These are phyloP conservation scores for Cytospora mali DNA, from an alignment of 2,329 filamentous ascomycete species.

Conservation along the genomic window DNA sequence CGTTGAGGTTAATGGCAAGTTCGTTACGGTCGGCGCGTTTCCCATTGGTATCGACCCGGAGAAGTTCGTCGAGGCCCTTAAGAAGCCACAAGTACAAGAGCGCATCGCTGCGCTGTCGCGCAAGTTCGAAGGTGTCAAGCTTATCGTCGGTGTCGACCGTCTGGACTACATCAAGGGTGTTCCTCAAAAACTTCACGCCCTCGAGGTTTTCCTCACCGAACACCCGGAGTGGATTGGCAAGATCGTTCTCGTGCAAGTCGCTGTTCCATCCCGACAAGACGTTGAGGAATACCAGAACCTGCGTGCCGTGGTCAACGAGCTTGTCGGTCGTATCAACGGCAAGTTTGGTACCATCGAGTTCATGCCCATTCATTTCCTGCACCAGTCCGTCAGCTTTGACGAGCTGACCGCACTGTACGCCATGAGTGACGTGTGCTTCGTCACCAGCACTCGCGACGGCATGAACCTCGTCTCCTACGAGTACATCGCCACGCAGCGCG, in stretches of 20 bases:
- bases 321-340: slow-evolving; percentile 95
- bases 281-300: slow-evolving; percentile 98
- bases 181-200: slow-evolving; percentile 92
- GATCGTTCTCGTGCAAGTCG: slow-evolving; percentile 93
- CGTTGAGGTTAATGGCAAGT: slow-evolving; percentile 85
- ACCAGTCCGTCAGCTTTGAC: slow-evolving; percentile 93
- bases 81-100: slow-evolving; percentile 83
- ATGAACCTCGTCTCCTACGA: slow-evolving; percentile 99
- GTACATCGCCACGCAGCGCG: slow-evolving; percentile 91
- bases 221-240: slow-evolving; percentile 98
- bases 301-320: slow-evolving; percentile 91
- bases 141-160: slow-evolving; percentile 95
- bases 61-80: slow-evolving; percentile 87
- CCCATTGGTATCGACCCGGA: slow-evolving; percentile 98
- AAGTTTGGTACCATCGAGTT: slow-evolving; percentile 97
- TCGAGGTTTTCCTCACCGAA: slow-evolving; percentile 95
- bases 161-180: slow-evolving; percentile 99
- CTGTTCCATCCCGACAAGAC: slow-evolving; percentile 90
- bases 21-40: slow-evolving; percentile 91
- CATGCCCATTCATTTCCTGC: slow-evolving; percentile 98
- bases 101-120: slow-evolving; percentile 82
- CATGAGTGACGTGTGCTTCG: slow-evolving; percentile 87
- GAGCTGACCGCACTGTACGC: slow-evolving; percentile 93
- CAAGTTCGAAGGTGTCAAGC: slow-evolving; percentile 94
- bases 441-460: slow-evolving; percentile 93